These are phyloP conservation scores for Aspergillus glaucus DNA, from an alignment of 2,329 filamentous ascomycete genomes.

Conservation along the genomic window DNA sequence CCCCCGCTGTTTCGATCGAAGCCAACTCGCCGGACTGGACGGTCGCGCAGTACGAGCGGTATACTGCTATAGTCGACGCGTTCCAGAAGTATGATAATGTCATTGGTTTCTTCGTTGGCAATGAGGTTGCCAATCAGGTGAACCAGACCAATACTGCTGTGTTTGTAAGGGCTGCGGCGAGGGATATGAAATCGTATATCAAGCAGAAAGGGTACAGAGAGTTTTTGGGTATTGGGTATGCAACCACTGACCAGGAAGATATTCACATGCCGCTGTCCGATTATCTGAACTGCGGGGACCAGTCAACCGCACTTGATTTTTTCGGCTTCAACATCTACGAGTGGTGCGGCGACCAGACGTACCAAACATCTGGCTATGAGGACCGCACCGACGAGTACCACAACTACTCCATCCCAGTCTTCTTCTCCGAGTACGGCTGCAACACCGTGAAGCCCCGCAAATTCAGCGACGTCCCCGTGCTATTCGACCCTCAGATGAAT, in stretches of 20 bases:
- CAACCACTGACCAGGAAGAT: conserved; percentile 81
- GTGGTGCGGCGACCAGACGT: conserved; percentile 83
- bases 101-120: conserved; percentile 93
- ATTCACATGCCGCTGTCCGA: conserved; percentile 74
- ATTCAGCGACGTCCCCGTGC: conserved; percentile 74
- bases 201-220: conserved; percentile 62
- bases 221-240: conserved; percentile 80
- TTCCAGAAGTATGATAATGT: conserved; percentile 77
- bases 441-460: conserved; percentile 64
- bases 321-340: conserved; percentile 99
- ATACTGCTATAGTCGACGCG: conserved; percentile 73
- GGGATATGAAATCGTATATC: conserved; percentile 90
- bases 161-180: conserved; percentile 91
- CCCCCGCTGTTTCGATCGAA: conserved; percentile 76
- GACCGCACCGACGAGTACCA: conserved; percentile 75
- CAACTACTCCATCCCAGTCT: conserved; percentile 82
- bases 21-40: conserved; percentile 72
- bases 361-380: conserved; percentile 68
- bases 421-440: conserved; percentile 97
- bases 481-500: conserved; percentile 75
- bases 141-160: conserved; percentile 84
- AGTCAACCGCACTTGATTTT: conserved; percentile 70
- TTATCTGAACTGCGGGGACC: conserved; percentile 81
- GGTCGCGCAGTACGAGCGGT: conserved; percentile 65
- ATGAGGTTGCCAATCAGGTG: conserved; percentile 81